A percentile compares a stretch with the other conserved stretches of the same genome.
Conservation (phyloP, 768 basidiomycete genomes). For the Megacollybia marginata region DNA sequence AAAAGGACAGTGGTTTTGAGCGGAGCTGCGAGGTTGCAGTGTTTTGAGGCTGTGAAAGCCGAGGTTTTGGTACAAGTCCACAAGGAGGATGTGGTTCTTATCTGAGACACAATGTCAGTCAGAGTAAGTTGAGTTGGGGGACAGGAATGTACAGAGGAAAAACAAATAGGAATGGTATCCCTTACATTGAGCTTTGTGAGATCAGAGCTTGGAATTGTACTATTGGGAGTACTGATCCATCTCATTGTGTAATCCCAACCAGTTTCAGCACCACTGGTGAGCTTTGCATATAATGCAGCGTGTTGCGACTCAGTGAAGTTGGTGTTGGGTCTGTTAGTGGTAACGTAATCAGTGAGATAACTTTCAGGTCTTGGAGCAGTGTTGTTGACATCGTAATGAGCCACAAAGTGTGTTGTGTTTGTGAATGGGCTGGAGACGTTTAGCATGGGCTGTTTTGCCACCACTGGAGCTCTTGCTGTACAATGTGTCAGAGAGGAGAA, state of each 20-base stretch:
- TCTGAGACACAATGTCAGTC: conserved; percentile 30
- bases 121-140: conserved; percentile 5
- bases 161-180: conserved; percentile 62
- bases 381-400: conserved; percentile 73
- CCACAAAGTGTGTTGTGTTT: conserved; percentile 55
- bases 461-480: conserved; percentile 73
- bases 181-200: conserved; percentile 67
- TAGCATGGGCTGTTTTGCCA: conserved; percentile 67
- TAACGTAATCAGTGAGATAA: conserved; percentile 67
- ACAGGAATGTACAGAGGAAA: conserved; percentile 63
- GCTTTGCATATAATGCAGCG: conserved; percentile 71
- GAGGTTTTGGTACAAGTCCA: conserved; percentile 31
- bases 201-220: conserved; percentile 29
- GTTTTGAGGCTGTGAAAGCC: not conserved
- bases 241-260: conserved; percentile 29
- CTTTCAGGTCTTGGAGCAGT: conserved; percentile 87
- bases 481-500: not conserved
- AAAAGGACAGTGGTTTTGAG: conserved; percentile 57
- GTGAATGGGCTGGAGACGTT: conserved; percentile 66
- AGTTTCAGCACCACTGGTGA: conserved; percentile 84
- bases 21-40: conserved; percentile 34
- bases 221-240: not conserved
- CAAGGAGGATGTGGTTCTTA: conserved; percentile 53
- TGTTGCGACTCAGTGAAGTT: conserved; percentile 51
- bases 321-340: conserved; percentile 59